Conservation (phyloP, 2,329 filamentous ascomycete species). For the Gnomoniopsis smithogilvyi region DNA sequence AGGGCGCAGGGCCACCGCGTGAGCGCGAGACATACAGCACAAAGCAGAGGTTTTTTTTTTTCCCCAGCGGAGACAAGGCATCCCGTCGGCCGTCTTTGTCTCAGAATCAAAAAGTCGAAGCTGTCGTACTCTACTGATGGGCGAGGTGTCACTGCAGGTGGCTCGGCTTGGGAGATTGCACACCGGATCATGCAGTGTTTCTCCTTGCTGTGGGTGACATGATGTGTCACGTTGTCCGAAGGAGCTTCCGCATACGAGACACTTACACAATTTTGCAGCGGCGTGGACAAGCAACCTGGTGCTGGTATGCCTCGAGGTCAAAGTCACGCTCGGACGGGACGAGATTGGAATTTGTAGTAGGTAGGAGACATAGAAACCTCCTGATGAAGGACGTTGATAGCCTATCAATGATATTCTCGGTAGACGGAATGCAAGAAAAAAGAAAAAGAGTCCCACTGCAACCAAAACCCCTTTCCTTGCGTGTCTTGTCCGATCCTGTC, state of each 20-base stretch:
- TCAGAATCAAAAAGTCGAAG: too few relatives aligned
- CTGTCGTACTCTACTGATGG: too few relatives aligned
- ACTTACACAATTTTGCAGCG: not conserved
- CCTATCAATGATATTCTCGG: slow-evolving; percentile 6
- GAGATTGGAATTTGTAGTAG: not conserved
- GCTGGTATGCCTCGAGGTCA: not conserved
- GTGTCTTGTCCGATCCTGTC: not conserved
- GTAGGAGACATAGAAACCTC: not conserved
- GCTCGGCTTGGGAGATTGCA: not conserved
- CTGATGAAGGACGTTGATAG: not conserved
- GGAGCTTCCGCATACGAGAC: not conserved
- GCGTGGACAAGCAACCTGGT: not conserved
- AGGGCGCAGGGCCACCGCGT: too few relatives aligned
- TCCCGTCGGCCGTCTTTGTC: too few relatives aligned
- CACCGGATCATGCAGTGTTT: not conserved
- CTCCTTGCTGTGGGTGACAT: not conserved
- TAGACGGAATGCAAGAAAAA: not conserved
- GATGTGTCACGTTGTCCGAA: not conserved
- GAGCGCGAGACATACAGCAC: too few relatives aligned
- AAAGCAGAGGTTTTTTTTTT: too few relatives aligned
- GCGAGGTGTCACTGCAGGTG: not conserved
- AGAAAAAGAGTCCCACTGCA: not conserved
- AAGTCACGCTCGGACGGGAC: slow-evolving; percentile 3
- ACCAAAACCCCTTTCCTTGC: not conserved
- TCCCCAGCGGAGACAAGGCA: too few relatives aligned